A percentile compares a stretch with the other conserved stretches of the same genome.
Conservation (phyloP, 2,329 filamentous ascomycete genomes). For the Dothistroma pini region DNA sequence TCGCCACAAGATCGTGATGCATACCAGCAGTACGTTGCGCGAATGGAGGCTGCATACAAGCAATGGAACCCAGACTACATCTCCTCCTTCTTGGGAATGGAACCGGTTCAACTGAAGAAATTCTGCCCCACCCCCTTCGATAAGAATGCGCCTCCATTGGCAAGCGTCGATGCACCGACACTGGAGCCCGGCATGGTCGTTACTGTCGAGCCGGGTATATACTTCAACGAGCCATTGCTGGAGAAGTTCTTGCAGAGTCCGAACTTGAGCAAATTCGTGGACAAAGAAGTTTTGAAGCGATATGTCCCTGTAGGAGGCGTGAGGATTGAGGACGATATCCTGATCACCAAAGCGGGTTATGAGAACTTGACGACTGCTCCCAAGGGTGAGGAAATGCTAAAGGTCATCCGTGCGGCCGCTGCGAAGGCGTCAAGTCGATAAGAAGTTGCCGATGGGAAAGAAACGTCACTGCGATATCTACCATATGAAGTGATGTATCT, state of each 20-base stretch:
- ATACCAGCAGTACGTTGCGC: neutral
- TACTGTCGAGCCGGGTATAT: conserved; percentile 88
- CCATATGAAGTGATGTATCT: no score
- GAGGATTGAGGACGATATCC: conserved; percentile 82
- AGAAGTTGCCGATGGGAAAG: neutral
- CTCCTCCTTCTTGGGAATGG: conserved; percentile 68
- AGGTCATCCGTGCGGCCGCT: conserved; percentile 24
- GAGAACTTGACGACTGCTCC: conserved; percentile 80
- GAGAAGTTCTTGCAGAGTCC: conserved; percentile 59
- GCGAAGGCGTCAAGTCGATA: neutral
- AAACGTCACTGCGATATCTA: no score
- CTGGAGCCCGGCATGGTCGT: conserved; percentile 69
- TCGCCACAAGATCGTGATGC: no score
- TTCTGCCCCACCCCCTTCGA: conserved; percentile 2
- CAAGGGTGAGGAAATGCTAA: conserved; percentile 45
- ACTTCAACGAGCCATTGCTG: conserved; percentile 71
- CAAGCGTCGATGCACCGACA: conserved; percentile 10
- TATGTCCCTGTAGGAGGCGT: conserved; percentile 82
- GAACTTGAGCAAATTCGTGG: conserved; percentile 59
- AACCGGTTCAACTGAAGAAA: neutral
- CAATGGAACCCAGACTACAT: neutral
- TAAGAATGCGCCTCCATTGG: neutral
- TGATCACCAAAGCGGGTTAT: conserved; percentile 71
- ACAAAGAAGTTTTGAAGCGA: conserved; percentile 59
- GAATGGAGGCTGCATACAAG: neutral